Evolutionary conservation across 768 basidiomycete genomes (phyloP).

Genomic region (Panaeolus cyanescens): DNA sequence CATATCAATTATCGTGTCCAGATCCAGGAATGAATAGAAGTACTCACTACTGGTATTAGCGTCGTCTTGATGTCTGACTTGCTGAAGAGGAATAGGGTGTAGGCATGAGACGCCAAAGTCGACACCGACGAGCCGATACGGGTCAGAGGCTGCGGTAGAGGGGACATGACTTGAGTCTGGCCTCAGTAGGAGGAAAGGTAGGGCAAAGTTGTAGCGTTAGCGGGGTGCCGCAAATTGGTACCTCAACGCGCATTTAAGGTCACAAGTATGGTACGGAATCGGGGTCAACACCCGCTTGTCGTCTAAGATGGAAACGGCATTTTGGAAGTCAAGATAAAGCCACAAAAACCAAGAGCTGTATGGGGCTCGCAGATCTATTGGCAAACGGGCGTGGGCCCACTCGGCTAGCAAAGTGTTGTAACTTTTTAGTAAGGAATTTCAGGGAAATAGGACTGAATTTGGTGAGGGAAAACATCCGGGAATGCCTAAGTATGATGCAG

Average conservation of each 20-base stretch:
- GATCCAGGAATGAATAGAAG: neutral
- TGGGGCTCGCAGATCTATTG: slow-evolving; percentile 4
- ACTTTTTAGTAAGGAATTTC: neutral
- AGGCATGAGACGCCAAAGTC: slow-evolving; percentile 19
- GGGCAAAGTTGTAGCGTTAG: slow-evolving; percentile 11
- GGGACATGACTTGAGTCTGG: slow-evolving; percentile 13
- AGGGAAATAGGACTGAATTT: slow-evolving; percentile 4
- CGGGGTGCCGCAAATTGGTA: slow-evolving; percentile 14
- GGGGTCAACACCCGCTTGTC: slow-evolving; percentile 9
- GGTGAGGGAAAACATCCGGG: neutral
- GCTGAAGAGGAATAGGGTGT: slow-evolving; percentile 39
- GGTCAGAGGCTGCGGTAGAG: slow-evolving; percentile 9
- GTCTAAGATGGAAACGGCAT: slow-evolving; percentile 10
- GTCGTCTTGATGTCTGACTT: slow-evolving; percentile 49
- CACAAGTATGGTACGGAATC: slow-evolving; percentile 13
- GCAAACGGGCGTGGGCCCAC: slow-evolving; percentile 3
- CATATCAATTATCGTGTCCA: slow-evolving; percentile 1
- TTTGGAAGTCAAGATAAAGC: slow-evolving; percentile 12
- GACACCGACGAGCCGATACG: slow-evolving; percentile 6
- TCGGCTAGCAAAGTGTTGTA: slow-evolving; percentile 1
- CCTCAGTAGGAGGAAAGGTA: neutral
- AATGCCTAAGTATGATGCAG: slow-evolving; percentile 3
- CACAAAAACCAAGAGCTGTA: slow-evolving; percentile 7
- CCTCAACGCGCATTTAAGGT: slow-evolving; percentile 15
- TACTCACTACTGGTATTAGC: slow-evolving; percentile 46